Conservation (phyloP, 2,329 filamentous ascomycete species). For the Pseudogymnoascus sp. region DNA sequence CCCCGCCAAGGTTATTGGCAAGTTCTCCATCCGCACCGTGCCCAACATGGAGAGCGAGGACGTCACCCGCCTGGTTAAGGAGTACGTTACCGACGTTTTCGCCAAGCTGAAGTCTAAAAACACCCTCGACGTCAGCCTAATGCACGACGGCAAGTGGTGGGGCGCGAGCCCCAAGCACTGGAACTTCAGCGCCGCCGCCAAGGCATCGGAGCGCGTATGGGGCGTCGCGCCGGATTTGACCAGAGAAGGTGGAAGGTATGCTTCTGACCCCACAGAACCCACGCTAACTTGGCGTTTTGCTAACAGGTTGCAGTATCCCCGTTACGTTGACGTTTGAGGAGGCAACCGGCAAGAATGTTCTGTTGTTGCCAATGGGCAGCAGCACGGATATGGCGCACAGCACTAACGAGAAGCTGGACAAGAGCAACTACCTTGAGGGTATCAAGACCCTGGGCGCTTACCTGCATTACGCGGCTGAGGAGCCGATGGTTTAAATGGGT, state of each 20-base stretch:
- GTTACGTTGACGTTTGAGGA: constrained; percentile 96
- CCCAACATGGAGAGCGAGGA: constrained; percentile 92
- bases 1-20: constrained; percentile 93
- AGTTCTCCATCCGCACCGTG: constrained; percentile 96
- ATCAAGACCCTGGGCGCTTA: constrained; percentile 94
- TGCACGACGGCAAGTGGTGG: constrained; percentile 98
- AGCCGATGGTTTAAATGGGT: constrained; percentile 48
- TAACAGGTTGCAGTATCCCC: constrained; percentile 60
- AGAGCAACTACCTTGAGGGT: constrained; percentile 95
- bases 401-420: constrained; percentile 97
- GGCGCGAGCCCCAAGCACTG: constrained; percentile 95
- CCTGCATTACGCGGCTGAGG: constrained; percentile 89
- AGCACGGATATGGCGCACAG: constrained; percentile 95
- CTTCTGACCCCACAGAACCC: constrained; percentile 15
- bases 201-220: constrained; percentile 95
- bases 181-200: constrained; percentile 92
- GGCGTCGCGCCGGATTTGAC: constrained; percentile 91
- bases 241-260: constrained; percentile 81
- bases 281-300: constrained; percentile 3
- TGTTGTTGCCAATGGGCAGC: constrained; percentile 93
- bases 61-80: constrained; percentile 79
- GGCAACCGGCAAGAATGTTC: constrained; percentile 94
- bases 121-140: constrained; percentile 67
- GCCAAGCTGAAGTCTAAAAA: constrained; percentile 89
- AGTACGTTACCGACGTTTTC: constrained; percentile 77